phyloP scores from a whole-genome alignment of 1,284 basidiomycete genomes.

The Sutorius eximius region DNA sequence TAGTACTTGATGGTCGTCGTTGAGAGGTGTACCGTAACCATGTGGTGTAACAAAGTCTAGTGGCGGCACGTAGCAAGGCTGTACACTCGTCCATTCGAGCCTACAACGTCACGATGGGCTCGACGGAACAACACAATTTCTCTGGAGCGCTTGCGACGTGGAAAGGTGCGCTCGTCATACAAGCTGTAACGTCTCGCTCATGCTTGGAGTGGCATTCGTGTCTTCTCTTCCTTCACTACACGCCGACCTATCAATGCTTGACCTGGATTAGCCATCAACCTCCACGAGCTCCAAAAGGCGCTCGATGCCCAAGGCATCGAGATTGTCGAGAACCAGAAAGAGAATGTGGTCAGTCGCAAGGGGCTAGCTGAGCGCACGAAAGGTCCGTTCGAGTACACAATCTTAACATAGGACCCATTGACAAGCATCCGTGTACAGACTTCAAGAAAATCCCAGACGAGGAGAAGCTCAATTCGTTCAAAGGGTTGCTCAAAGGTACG shows the following conservation, averaged over 20 bases:
- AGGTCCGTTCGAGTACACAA: constrained; percentile 49
- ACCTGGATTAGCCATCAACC: constrained; percentile 68
- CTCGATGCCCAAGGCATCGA: constrained; percentile 89
- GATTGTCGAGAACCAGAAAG: constrained; percentile 97
- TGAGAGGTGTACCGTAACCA: not conserved
- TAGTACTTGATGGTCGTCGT: not conserved
- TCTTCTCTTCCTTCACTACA: not conserved
- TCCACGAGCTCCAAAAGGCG: constrained; percentile 88
- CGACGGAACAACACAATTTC: constrained; percentile 68
- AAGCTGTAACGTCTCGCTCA: constrained; percentile 1
- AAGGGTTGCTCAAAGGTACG: constrained; percentile 80
- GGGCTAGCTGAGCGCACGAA: constrained; percentile 91
- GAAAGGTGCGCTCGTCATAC: constrained; percentile 59
- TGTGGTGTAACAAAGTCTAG: not conserved
- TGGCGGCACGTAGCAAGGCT: not conserved
- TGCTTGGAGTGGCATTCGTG: not conserved
- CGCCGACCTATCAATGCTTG: not conserved
- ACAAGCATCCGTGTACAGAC: constrained; percentile 49
- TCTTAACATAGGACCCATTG: not conserved
- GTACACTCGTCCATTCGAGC: not conserved
- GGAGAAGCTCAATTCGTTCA: constrained; percentile 84
- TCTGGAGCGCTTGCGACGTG: constrained; percentile 84
- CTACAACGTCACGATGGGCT: constrained; percentile 32
- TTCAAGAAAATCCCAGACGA: constrained; percentile 91
- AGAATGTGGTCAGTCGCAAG: constrained; percentile 91